phyloP scores from a whole-genome alignment of 495 filamentous ascomycete species.

The Trichoderma reesei region DNA sequence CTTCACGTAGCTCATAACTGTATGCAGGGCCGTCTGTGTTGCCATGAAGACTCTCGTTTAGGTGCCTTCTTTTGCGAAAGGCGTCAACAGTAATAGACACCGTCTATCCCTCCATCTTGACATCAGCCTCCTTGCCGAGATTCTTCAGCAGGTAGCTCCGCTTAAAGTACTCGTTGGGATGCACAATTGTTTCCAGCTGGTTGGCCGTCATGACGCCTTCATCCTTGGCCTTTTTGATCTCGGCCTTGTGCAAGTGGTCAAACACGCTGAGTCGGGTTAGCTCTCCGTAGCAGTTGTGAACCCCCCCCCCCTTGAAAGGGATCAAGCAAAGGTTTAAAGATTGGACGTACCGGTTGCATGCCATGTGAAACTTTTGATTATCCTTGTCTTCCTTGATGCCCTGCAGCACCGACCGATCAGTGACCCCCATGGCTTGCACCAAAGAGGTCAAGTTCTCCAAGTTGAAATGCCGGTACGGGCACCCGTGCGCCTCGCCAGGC shows the following conservation, averaged over 20 bases:
- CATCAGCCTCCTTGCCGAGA: conserved; percentile 40
- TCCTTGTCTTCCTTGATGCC: conserved; percentile 83
- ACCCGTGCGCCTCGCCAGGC: conserved; percentile 80
- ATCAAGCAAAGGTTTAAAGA: no score
- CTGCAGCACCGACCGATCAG: conserved; percentile 64
- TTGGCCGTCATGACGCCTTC: conserved; percentile 63
- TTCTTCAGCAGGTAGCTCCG: conserved; percentile 82
- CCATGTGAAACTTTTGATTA: conserved; percentile 83
- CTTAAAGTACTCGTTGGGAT: conserved; percentile 98
- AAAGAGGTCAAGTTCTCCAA: conserved; percentile 71
- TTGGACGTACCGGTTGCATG: conserved; percentile 64
- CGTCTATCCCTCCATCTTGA: conserved; percentile 39
- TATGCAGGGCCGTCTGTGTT: not conserved
- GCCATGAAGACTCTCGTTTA: no score
- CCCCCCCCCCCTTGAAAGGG: no score
- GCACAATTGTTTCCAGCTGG: conserved; percentile 88
- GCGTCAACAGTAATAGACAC: not conserved
- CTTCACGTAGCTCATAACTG: not conserved
- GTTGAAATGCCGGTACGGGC: conserved; percentile 88
- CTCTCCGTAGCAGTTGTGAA: not conserved
- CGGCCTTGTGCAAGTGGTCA: conserved; percentile 73
- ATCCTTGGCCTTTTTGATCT: conserved; percentile 85
- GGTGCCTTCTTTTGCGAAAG: not conserved
- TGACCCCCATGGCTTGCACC: conserved; percentile 64
- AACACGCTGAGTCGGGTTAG: conserved; percentile 52